These are phyloP conservation scores for Dothidotthia symphoricarpi DNA, from an alignment of 2,329 filamentous ascomycete genomes.

Conservation along the genomic window DNA sequence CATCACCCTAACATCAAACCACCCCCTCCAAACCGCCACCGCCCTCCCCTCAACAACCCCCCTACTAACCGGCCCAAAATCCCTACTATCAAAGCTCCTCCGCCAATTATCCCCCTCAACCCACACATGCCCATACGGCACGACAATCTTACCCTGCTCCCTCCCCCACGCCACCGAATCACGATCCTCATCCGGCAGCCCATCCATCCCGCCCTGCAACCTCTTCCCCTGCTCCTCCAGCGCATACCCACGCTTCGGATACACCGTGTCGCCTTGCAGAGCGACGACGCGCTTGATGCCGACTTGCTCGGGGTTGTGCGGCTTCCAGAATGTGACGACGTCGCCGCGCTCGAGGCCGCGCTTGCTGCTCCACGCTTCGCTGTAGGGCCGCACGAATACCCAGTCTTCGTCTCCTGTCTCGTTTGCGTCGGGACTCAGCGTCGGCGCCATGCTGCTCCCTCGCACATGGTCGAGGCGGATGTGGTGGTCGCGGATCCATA, in stretches of 20 bases:
- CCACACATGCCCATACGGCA: slow-evolving; percentile 89
- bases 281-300: slow-evolving; percentile 82
- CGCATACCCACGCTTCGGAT: slow-evolving; percentile 46
- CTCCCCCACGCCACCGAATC: slow-evolving; percentile 15
- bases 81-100: slow-evolving; percentile 79
- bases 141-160: slow-evolving; percentile 48
- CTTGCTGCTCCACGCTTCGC: neutral
- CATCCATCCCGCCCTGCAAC: slow-evolving; percentile 26
- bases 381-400: slow-evolving; percentile 38
- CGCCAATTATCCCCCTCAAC: slow-evolving; percentile 84
- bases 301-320: slow-evolving; percentile 65
- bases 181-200: slow-evolving; percentile 24
- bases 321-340: slow-evolving; percentile 51
- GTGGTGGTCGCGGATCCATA: slow-evolving; percentile 44
- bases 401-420: slow-evolving; percentile 41
- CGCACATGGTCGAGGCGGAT: slow-evolving; percentile 39
- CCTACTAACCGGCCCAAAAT: slow-evolving; percentile 79
- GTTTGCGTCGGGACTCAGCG: slow-evolving; percentile 44
- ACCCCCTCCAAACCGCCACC: slow-evolving; percentile 63
- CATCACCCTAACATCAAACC: slow-evolving; percentile 50
- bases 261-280: slow-evolving; percentile 74
- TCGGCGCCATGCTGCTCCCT: slow-evolving; percentile 49
- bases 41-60: slow-evolving; percentile 73
- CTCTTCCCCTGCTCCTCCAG: slow-evolving; percentile 31
- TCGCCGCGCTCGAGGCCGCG: slow-evolving; percentile 44